Percentiles rank a stretch among this genome's conserved stretches.
phyloP scores from a whole-genome alignment of 2,329 filamentous ascomycete species.

The Aspergillus pseudoterreus region DNA sequence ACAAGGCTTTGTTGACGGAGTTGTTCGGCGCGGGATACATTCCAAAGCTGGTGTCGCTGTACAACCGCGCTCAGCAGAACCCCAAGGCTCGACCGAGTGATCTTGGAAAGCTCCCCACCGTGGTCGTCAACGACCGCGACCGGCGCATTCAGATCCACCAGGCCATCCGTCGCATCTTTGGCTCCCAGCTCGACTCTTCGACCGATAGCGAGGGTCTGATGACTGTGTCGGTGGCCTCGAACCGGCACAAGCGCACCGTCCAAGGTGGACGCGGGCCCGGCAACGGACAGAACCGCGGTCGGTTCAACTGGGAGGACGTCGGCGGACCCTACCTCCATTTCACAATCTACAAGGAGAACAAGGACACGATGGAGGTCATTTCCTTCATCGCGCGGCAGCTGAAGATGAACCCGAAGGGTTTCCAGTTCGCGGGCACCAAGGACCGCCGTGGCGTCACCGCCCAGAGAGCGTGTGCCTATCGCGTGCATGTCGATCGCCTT shows the following conservation, averaged over 20 bases:
- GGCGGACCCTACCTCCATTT: slow-evolving; percentile 85
- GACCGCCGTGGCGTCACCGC: slow-evolving; percentile 82
- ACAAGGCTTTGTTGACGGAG: slow-evolving; percentile 40
- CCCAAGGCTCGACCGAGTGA: slow-evolving; percentile 55
- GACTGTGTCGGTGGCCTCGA: slow-evolving; percentile 49
- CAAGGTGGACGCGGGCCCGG: slow-evolving; percentile 25
- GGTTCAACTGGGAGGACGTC: slow-evolving; percentile 60
- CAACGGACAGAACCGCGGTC: slow-evolving; percentile 34
- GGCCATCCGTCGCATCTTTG: slow-evolving; percentile 72
- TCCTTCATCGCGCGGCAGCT: slow-evolving; percentile 71
- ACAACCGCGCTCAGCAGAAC: slow-evolving; percentile 51
- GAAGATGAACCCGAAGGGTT: slow-evolving; percentile 64
- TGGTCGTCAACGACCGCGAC: slow-evolving; percentile 57
- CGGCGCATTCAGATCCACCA: slow-evolving; percentile 62
- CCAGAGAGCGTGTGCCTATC: slow-evolving; percentile 70
- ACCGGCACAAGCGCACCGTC: slow-evolving; percentile 30
- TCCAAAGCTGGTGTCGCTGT: slow-evolving; percentile 52
- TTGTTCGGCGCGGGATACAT: slow-evolving; percentile 52
- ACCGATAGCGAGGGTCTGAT: slow-evolving; percentile 70
- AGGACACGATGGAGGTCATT: slow-evolving; percentile 90
- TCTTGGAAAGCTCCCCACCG: slow-evolving; percentile 52
- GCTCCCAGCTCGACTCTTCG: slow-evolving; percentile 70
- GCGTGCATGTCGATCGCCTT: slow-evolving; percentile 60
- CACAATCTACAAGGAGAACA: slow-evolving; percentile 93
- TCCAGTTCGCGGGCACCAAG: slow-evolving; percentile 85